A percentile compares a stretch with the other conserved stretches of the same genome.
phyloP scores from a whole-genome alignment of 2,329 filamentous ascomycete genomes.

The Lecanicillium sp. region DNA sequence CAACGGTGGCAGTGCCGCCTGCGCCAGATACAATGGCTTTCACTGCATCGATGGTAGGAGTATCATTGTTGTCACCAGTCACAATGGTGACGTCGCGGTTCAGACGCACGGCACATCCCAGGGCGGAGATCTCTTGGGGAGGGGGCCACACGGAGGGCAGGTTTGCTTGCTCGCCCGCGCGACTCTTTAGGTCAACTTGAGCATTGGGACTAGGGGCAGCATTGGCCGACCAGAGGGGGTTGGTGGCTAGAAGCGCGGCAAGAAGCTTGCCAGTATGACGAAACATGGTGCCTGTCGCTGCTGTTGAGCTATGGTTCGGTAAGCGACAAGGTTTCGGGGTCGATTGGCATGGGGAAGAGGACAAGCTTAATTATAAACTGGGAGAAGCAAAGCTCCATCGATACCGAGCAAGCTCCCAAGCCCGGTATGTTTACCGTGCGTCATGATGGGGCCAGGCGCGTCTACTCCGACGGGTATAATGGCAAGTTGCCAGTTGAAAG shows the following conservation, averaged over 20 bases:
- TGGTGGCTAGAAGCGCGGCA: background rate
- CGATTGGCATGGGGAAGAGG: too few species aligned
- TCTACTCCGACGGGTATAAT: too few species aligned
- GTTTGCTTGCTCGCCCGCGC: background rate
- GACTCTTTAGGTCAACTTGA: background rate
- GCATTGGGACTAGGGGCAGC: background rate
- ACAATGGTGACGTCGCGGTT: conserved; percentile 8
- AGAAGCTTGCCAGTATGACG: background rate
- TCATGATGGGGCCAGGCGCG: too few species aligned
- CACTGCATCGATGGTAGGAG: conserved; percentile 6
- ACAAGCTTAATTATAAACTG: too few species aligned
- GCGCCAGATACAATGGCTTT: conserved; percentile 6
- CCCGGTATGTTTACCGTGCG: too few species aligned
- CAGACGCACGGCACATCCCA: conserved; percentile 4
- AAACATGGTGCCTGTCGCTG: background rate
- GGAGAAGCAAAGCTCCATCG: too few species aligned
- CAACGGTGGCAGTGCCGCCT: conserved; percentile 8
- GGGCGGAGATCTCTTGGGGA: conserved; percentile 9
- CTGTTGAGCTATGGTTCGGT: too few species aligned
- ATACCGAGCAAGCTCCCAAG: too few species aligned
- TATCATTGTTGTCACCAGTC: conserved; percentile 9
- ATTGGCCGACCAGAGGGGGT: background rate
- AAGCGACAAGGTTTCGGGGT: too few species aligned
- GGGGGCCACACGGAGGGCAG: conserved; percentile 8
- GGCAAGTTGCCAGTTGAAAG: too few species aligned